These are phyloP conservation scores for Cryptosporidium ubiquitum DNA, from an alignment of 169 alveolate genomes.

Conservation along the genomic window DNA sequence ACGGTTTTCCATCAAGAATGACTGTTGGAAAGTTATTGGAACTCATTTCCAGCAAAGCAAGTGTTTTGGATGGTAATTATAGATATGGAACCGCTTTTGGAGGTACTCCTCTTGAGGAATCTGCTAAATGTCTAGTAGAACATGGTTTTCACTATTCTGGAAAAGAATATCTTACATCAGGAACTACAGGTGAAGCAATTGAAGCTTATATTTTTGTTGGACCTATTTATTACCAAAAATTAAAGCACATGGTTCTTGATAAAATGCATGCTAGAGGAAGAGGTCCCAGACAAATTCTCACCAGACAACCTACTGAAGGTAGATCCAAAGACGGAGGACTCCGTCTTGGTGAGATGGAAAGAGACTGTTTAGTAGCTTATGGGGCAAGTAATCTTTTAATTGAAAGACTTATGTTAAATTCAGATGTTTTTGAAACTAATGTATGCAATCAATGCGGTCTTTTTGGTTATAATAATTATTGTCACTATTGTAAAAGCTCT, in stretches of 20 bases:
- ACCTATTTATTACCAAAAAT: slow-evolving; percentile 98
- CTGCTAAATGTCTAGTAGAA: slow-evolving; percentile 89
- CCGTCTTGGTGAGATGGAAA: slow-evolving; percentile 99
- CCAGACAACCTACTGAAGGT: slow-evolving; percentile 99
- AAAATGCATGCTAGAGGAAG: slow-evolving; percentile 99
- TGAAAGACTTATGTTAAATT: slow-evolving; percentile 97
- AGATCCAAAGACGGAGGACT: slow-evolving; percentile 99
- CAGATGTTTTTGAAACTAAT: slow-evolving; percentile 95
- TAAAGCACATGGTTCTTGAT: slow-evolving; percentile 99
- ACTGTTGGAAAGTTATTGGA: slow-evolving; percentile 99
- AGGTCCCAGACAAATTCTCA: slow-evolving; percentile 98
- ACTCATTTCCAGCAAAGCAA: slow-evolving; percentile 95
- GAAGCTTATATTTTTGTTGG: slow-evolving; percentile 96
- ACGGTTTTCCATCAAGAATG: slow-evolving; percentile 99
- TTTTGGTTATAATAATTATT: slow-evolving; percentile 93
- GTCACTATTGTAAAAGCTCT: slow-evolving; percentile 93
- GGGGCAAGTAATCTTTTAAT: slow-evolving; percentile 96
- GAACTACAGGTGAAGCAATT: slow-evolving; percentile 99
- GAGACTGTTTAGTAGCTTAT: slow-evolving; percentile 99
- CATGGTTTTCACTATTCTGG: slow-evolving; percentile 94
- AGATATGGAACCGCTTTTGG: slow-evolving; percentile 99
- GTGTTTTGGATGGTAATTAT: slow-evolving; percentile 93
- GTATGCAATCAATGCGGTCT: slow-evolving; percentile 96
- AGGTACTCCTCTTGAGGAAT: slow-evolving; percentile 92
- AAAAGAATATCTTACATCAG: slow-evolving; percentile 95